Evolutionary conservation across 345 rosid species (phyloP).

Genomic region (Angophora floribunda): DNA sequence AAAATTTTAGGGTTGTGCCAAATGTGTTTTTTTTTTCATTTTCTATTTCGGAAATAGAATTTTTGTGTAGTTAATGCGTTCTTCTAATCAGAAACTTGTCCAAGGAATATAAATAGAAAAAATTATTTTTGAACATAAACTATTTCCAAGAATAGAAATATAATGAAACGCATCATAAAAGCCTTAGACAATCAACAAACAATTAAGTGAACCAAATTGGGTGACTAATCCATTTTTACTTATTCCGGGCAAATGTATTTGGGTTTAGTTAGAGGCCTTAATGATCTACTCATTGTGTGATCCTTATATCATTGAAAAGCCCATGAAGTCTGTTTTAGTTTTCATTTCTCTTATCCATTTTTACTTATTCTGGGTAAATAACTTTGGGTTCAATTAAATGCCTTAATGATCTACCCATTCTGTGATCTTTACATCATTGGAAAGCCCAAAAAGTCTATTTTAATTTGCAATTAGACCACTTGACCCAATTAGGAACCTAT

Average conservation of each 20-base stretch:
- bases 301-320: no score
- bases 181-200: not conserved
- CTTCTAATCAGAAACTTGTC: no score
- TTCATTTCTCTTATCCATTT: not conserved
- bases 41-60: rapidly evolving
- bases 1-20: not conserved
- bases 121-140: rapidly evolving
- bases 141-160: rapidly evolving
- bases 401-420: not conserved
- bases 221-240: not conserved
- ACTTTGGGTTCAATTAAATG: not conserved
- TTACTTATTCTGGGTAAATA: not conserved
- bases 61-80: not conserved
- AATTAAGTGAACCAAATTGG: not conserved
- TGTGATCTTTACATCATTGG: not conserved
- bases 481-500: not conserved
- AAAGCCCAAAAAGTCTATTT: not conserved
- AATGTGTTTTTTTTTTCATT: no score
- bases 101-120: no score
- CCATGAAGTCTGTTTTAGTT: no score
- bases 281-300: no score
- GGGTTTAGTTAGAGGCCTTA: no score
- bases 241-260: not conserved
- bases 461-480: no score
- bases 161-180: rapidly evolving